Base-by-base conservation (phyloP, 768 basidiomycete species). In the Cytidiella melzeri region DNA sequence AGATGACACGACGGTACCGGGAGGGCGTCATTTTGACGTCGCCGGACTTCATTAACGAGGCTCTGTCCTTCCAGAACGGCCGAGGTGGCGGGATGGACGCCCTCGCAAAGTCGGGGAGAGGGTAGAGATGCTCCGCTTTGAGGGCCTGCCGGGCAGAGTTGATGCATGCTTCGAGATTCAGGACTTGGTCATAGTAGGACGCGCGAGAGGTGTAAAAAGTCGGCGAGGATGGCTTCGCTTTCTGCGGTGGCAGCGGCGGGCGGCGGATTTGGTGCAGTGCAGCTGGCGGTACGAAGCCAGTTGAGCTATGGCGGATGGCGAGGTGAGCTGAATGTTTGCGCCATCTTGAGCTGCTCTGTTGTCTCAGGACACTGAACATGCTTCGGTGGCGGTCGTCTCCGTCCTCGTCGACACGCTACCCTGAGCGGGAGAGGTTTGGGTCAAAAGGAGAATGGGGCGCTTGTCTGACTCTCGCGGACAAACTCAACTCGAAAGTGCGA, bases 171-270 rank as follows among this genome's bases (percentile, higher is more conserved):
- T 92, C 81, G 15, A 95, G 77, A 38, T 75, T 69, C 39, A 71
- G 67, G 38, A 93, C 66, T 48, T 81, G 77, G 65, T 93, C 87
- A 64, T 83, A 83, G 70, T 83, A 93, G 20, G 71, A 69, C 1
- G 87, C 71, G 27, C 84, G 81, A 13, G 83, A 84, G 15, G 92
- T 91, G 71, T 89, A 96, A 69, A 92, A 94, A 42, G 79, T 80
- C 19, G 90, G 80, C 6, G 89, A 86, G 18, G 73, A 66, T 0
- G 90, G 90, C 55, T 66, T 60, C 45, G 59, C 41, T 45, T 60
- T 57, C 19, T 25, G 38, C 11, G 10, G 20, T 24, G 4, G 10
- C 37, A 10, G 30, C 6, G 28, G 27, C 24, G 15, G 15, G 11
- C 48, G 28, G 34, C 52, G 44, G 23, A 28, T 36, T 45, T 28